Evolutionary conservation across 306 rosid species (phyloP).

Genomic region (Quercus suber): DNA sequence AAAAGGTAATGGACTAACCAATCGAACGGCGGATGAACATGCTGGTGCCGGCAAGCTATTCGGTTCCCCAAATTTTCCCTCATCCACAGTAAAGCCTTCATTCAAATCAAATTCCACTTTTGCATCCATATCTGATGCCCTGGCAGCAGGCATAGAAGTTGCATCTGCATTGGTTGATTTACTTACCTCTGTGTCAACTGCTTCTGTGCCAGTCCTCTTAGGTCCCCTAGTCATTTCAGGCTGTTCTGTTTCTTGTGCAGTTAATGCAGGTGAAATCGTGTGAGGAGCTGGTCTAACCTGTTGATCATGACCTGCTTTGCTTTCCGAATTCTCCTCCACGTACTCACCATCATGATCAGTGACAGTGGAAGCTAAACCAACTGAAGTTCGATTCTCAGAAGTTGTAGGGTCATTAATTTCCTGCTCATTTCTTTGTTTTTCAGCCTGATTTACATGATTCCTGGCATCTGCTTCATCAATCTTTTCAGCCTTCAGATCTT

Average conservation of each 20-base stretch:
- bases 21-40: conserved; percentile 49
- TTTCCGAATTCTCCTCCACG: conserved; percentile 14
- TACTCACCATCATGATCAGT: conserved; percentile 14
- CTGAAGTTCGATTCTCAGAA: neutral
- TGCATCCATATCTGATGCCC: conserved; percentile 38
- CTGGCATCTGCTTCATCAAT: conserved; percentile 19
- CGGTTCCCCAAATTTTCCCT: conserved; percentile 57
- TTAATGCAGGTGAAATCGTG: conserved; percentile 6
- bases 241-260: conserved; percentile 25
- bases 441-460: conserved; percentile 15
- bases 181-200: conserved; percentile 35
- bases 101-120: conserved; percentile 89
- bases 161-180: conserved; percentile 24
- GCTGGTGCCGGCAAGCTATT: conserved; percentile 41
- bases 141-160: conserved; percentile 19
- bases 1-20: conserved; percentile 59
- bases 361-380: neutral
- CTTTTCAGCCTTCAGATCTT: conserved; percentile 16
- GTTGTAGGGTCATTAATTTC: neutral
- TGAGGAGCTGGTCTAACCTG: conserved; percentile 1
- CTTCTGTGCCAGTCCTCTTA: conserved; percentile 22
- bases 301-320: conserved; percentile 16
- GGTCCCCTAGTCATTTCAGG: conserved; percentile 18
- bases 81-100: conserved; percentile 81
- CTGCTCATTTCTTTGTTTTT: conserved; percentile 7